phyloP scores from a whole-genome alignment of 306 rosid genomes.

The Quercus gilva region DNA sequence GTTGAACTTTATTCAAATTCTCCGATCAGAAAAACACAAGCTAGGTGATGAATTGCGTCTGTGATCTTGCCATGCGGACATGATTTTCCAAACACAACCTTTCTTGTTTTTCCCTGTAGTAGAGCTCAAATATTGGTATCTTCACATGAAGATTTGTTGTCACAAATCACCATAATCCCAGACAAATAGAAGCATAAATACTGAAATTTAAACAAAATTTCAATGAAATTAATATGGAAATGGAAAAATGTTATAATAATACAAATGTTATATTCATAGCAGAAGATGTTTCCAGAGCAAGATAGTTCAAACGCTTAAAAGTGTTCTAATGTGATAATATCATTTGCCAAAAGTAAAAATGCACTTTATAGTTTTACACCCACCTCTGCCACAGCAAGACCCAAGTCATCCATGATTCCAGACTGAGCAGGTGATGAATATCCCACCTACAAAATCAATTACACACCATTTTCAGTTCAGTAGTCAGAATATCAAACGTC shows the following conservation, averaged over 20 bases:
- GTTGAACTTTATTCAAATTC: no score
- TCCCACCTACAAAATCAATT: no score
- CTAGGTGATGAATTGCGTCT: neutral
- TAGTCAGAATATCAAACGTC: no score
- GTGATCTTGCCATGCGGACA: neutral
- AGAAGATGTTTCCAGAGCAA: neutral
- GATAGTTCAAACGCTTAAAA: neutral
- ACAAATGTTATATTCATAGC: neutral
- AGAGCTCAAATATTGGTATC: no score
- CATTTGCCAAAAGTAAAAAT: neutral
- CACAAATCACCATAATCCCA: neutral
- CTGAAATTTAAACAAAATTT: no score
- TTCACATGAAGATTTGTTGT: no score
- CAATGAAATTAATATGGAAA: no score
- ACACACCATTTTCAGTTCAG: no score
- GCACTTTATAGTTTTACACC: neutral
- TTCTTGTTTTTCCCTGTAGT: no score
- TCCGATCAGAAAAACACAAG: no score
- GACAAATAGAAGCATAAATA: neutral
- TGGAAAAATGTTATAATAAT: no score
- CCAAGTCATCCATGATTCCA: slow-evolving; percentile 60
- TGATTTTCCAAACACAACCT: neutral
- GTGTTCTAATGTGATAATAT: neutral
- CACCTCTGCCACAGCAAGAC: slow-evolving; percentile 68
- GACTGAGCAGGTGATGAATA: slow-evolving; percentile 86